Percentiles rank a stretch among this genome's conserved stretches.
phyloP scores from a whole-genome alignment of 192 early-diverging fungal genomes.

The Coemansia interrupta region DNA sequence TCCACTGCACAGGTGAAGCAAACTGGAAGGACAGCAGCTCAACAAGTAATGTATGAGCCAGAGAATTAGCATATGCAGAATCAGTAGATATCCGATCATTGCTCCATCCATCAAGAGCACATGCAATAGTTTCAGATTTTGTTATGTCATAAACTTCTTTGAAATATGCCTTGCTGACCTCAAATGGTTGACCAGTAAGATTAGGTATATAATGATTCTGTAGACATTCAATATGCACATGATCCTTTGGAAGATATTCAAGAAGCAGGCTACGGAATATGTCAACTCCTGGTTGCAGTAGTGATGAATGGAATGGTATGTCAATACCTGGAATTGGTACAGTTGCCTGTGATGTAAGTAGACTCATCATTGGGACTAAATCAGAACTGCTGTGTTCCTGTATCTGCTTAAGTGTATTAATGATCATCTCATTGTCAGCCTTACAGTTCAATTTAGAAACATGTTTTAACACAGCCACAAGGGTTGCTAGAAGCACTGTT shows the following conservation, averaged over 20 bases:
- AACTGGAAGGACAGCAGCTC: slow-evolving; percentile 92
- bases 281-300: slow-evolving; percentile 54
- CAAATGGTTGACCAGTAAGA: slow-evolving; percentile 88
- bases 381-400: slow-evolving; percentile 7
- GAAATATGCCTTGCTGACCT: slow-evolving; percentile 69
- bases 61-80: slow-evolving; percentile 65
- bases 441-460: slow-evolving; percentile 55
- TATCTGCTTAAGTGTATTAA: neutral
- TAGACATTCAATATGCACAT: slow-evolving; percentile 68
- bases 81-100: slow-evolving; percentile 59
- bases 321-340: slow-evolving; percentile 90
- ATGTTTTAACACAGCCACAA: slow-evolving; percentile 67
- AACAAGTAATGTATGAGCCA: slow-evolving; percentile 79
- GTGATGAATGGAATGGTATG: slow-evolving; percentile 92
- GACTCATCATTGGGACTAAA: slow-evolving; percentile 60
- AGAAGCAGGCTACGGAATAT: slow-evolving; percentile 2
- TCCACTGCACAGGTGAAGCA: slow-evolving; percentile 92
- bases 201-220: slow-evolving; percentile 89
- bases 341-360: slow-evolving; percentile 80
- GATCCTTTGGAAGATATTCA: slow-evolving; percentile 1
- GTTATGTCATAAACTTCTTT: slow-evolving; percentile 68
- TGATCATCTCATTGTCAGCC: neutral
- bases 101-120: slow-evolving; percentile 69
- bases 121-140: slow-evolving; percentile 60
- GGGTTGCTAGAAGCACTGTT: slow-evolving; percentile 68